Base-by-base conservation (phyloP, 768 basidiomycete genomes). In the Agrocybe praecox region DNA sequence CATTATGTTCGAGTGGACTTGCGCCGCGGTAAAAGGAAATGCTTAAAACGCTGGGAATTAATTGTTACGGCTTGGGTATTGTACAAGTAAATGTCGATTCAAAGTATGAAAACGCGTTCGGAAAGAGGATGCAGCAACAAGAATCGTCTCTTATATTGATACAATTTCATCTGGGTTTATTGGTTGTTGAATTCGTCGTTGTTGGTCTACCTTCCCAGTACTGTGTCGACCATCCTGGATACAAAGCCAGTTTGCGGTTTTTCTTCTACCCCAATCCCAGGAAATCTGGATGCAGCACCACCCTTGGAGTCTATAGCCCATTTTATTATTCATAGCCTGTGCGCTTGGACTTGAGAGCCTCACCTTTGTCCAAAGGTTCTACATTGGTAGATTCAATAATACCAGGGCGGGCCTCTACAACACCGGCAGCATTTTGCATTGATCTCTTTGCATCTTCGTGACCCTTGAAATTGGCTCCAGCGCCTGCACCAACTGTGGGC, bases 341-440 rank as follows among this genome's bases (percentile, higher is more conserved):
- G 6, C n/a, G n/a, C 12, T n/a, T 15, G 12, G 14, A 23, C 11
- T 24, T 46, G 43, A 7, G 44, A 14, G 1, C 59, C 68, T 29
- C 49, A 76, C 76, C 74, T 64, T 77, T 74, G 58, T 76, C 75
- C 63, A 84, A 66, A 19, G 83, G 83, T 51, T 81, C 80, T 52
- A 85, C 82, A 60, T 82, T 69, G 21, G 80, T 72, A 29, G 73
- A 69, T 67, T 86, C 82, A 60, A 86, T 82, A 60, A 85, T 83
- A 17, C 83, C 82, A 6, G 84, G 81, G 2, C 74, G 76, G 14
- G 74, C 77, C 65, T 85, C 84, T 36, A 80, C 67, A 33, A 83
- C 82, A 18, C 84, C 81, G 9, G 80, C 76, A 7, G 72, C 68
- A 53, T 75, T 56, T 53, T 72, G 77, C 65, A 80, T 71, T 44